Evolutionary conservation across 495 filamentous ascomycete genomes (phyloP).

Genomic region (Penicillium fimorum): DNA sequence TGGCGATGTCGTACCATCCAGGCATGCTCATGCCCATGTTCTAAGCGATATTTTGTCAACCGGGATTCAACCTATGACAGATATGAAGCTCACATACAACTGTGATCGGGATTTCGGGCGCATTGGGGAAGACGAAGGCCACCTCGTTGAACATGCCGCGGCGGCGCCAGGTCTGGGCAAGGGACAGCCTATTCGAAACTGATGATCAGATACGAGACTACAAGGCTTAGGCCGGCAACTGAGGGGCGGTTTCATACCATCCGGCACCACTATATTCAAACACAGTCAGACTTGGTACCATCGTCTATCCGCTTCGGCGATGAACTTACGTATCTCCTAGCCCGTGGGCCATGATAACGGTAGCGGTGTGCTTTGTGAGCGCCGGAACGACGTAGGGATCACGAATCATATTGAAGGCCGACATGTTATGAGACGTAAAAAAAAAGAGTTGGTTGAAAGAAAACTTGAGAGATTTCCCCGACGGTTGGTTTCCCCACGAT

Average conservation of each 20-base stretch:
- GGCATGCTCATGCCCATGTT: constrained; percentile 83
- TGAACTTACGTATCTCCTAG: constrained; percentile 70
- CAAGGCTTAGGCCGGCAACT: not conserved
- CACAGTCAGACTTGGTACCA: constrained; percentile 12
- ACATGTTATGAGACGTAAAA: not conserved
- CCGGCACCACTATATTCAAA: constrained; percentile 55
- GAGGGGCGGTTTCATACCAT: constrained; percentile 49
- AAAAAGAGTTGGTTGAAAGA: not conserved
- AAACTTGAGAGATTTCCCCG: constrained; percentile 1
- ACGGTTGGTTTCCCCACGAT: constrained; percentile 23
- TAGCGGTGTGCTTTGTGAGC: constrained; percentile 86
- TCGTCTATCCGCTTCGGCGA: not conserved
- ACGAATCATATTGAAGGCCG: constrained; percentile 46
- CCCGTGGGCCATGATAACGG: constrained; percentile 91
- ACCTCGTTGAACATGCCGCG: constrained; percentile 83
- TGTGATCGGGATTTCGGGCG: constrained; percentile 86
- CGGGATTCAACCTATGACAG: not conserved
- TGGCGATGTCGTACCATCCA: constrained; percentile 89
- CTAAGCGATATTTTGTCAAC: constrained; percentile 34
- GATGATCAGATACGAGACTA: constrained; percentile 5
- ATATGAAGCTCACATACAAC: constrained; percentile 54
- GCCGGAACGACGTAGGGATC: constrained; percentile 78
- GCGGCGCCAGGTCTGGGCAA: constrained; percentile 88
- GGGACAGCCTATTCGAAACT: constrained; percentile 52
- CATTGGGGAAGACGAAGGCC: constrained; percentile 90